Base-by-base conservation (phyloP, 2,329 filamentous ascomycete genomes). In the Escovopsis weberi region DNA sequence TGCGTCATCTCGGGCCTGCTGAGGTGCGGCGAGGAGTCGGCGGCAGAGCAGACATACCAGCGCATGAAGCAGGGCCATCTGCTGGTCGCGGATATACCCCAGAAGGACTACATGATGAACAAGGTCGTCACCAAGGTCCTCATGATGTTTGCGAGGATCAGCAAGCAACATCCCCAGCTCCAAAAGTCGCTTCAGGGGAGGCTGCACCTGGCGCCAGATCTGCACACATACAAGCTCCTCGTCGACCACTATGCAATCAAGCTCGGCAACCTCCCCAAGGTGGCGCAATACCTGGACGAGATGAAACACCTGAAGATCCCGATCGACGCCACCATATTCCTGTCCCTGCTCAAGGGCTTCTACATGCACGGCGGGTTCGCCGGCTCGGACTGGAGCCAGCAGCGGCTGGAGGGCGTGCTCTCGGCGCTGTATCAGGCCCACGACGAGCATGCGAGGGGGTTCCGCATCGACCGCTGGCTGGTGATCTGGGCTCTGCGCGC, bases 261-360 rank as follows among this genome's bases (percentile, higher is more conserved):
- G 15, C 67, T 77, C 4, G 89, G 89, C 12, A 72, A 93, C 49
- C 68, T 95, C 19, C 65, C 76, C 35, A 77, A 77, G 48, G 77
- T 93, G 11, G 74, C 76, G 10, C 72, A 76, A 39, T 74, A 86
- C 37, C 65, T 98, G 19, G 73, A 77, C 38, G 89, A 96, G 57
- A 94, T 95, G 86, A 75, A 74, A 43, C 63, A 66, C 33, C 78
- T 79, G 50, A 64, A 70, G 3, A 68, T 94, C 4, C 74, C 78
- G 0, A 64, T 89, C 12, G 78, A 89, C 47, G 82, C 82, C 6
- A 74, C 81, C 44, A 74, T 94, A 23, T 95, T 89, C 54, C 67
- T 91, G 33, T 72, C 82, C 7, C 67, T 96, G 4, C 84, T 96
- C 62, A 81, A 85, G 52, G 87, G 84, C 0, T 98, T 96, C 55